phyloP scores from a whole-genome alignment of 345 rosid genomes.

The Aethionema arabicum region DNA sequence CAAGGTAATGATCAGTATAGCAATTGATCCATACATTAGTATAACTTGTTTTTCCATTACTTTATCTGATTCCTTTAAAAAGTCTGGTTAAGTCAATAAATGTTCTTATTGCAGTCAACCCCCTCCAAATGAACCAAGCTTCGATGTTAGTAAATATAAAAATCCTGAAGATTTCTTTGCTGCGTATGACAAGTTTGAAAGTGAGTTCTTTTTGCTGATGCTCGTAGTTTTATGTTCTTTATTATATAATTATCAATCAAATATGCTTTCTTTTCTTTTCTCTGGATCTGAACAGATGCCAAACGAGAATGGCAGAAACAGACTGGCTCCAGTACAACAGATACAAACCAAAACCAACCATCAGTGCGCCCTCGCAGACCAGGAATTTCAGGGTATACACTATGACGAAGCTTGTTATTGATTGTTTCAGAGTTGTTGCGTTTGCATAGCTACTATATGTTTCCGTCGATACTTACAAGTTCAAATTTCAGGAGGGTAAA shows the following conservation, averaged over 20 bases:
- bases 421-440: conserved; percentile 15
- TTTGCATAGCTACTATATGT: conserved; percentile 9
- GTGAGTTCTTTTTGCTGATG: conserved; percentile 47
- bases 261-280: conserved; percentile 4
- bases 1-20: conserved; percentile 44
- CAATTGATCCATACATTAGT: not conserved
- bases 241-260: conserved; percentile 7
- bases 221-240: conserved; percentile 13
- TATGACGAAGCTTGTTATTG: conserved; percentile 22
- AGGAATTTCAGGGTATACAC: conserved; percentile 57
- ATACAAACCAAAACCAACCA: conserved; percentile 39
- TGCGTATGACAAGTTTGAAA: conserved; percentile 57
- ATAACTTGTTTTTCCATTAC: conserved; percentile 11
- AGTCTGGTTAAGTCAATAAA: conserved; percentile 6
- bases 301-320: conserved; percentile 68
- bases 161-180: conserved; percentile 69
- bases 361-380: conserved; percentile 59
- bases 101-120: conserved; percentile 52
- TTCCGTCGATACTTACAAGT: conserved; percentile 22
- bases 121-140: conserved; percentile 44
- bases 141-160: conserved; percentile 56
- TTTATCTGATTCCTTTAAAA: conserved; percentile 7
- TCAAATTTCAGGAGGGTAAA: conserved; percentile 44
- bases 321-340: conserved; percentile 46
- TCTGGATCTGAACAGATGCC: conserved; percentile 49